phyloP scores from a whole-genome alignment of 805 yeast species.

The Candida chauliodis region DNA sequence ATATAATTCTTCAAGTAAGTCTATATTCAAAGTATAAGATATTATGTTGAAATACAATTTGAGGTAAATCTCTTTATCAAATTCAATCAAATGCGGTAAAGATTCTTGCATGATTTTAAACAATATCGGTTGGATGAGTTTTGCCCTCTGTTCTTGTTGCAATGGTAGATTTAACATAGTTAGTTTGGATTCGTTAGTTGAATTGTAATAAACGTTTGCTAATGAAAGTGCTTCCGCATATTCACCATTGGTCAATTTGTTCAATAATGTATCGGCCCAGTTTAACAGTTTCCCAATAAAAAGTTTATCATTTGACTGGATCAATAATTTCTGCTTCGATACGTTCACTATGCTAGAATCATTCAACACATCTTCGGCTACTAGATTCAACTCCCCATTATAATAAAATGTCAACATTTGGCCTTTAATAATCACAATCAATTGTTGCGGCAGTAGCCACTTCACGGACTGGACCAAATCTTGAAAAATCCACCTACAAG shows the following conservation, averaged over 20 bases:
- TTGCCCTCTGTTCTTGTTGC: slow-evolving; percentile 39
- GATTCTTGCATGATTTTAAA: slow-evolving; percentile 55
- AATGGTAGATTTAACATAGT: slow-evolving; percentile 54
- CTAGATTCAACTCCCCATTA: slow-evolving; percentile 4
- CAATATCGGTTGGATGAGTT: slow-evolving; percentile 50
- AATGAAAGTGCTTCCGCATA: slow-evolving; percentile 55
- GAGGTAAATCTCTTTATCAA: slow-evolving; percentile 11
- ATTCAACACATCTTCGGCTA: slow-evolving; percentile 3
- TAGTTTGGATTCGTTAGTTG: slow-evolving; percentile 44
- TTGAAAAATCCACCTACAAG: slow-evolving; percentile 20
- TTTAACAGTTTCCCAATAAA: slow-evolving; percentile 57
- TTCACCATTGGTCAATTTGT: slow-evolving; percentile 43
- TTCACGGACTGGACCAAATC: slow-evolving; percentile 45
- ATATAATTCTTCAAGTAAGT: slow-evolving; percentile 25
- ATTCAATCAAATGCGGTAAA: slow-evolving; percentile 35
- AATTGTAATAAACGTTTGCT: slow-evolving; percentile 49
- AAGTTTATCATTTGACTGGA: slow-evolving; percentile 28
- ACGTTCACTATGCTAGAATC: slow-evolving; percentile 13
- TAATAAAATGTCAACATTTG: slow-evolving; percentile 10
- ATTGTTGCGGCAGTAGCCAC: slow-evolving; percentile 44
- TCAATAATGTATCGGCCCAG: slow-evolving; percentile 66
- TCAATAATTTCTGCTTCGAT: slow-evolving; percentile 21
- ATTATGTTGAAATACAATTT: slow-evolving; percentile 14
- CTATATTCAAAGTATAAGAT: slow-evolving; percentile 8
- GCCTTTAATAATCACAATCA: slow-evolving; percentile 19